Percentiles rank a stretch among this genome's conserved stretches.
Evolutionary conservation across 441 rosid genomes (phyloP).

Genomic region (Eutrema salsugineum): DNA sequence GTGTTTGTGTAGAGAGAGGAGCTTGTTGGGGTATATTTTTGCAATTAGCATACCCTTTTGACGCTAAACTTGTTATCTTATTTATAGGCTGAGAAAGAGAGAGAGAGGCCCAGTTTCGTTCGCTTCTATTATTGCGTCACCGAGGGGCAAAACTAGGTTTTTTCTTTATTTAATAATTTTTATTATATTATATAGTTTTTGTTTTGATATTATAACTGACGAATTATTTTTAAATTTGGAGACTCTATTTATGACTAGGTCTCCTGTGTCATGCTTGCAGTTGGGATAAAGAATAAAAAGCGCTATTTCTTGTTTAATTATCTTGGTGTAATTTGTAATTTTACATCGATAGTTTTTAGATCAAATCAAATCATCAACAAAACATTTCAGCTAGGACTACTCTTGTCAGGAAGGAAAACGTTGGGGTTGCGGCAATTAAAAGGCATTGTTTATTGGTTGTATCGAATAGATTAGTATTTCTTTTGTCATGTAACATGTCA

Average conservation of each 20-base stretch:
- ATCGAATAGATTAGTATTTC: not conserved
- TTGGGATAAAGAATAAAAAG: constrained; percentile 16
- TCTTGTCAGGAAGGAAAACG: not conserved
- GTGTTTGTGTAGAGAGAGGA: not conserved
- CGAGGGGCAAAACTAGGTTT: constrained; percentile 25
- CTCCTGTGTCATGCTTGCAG: constrained; percentile 6
- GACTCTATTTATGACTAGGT: constrained; percentile 5
- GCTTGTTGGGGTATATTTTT: not conserved
- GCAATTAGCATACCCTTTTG: constrained; percentile 10
- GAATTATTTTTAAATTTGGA: not conserved
- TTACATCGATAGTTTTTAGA: not conserved
- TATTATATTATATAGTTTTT: not conserved
- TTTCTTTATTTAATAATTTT: not conserved
- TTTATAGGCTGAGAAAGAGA: constrained; percentile 28
- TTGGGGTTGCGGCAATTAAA: not conserved
- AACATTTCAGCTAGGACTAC: not conserved
- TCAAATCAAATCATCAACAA: not conserved
- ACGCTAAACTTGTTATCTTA: constrained; percentile 17
- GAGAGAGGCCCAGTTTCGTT: constrained; percentile 9
- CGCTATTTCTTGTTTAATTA: not conserved
- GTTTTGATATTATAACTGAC: not conserved
- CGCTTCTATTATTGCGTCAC: constrained; percentile 31
- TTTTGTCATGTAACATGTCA: not conserved
- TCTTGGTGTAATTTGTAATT: not conserved
- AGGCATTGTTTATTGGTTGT: not conserved